phyloP scores from a whole-genome alignment of 1,284 basidiomycete genomes.

The Rhodotorula glutinis region DNA sequence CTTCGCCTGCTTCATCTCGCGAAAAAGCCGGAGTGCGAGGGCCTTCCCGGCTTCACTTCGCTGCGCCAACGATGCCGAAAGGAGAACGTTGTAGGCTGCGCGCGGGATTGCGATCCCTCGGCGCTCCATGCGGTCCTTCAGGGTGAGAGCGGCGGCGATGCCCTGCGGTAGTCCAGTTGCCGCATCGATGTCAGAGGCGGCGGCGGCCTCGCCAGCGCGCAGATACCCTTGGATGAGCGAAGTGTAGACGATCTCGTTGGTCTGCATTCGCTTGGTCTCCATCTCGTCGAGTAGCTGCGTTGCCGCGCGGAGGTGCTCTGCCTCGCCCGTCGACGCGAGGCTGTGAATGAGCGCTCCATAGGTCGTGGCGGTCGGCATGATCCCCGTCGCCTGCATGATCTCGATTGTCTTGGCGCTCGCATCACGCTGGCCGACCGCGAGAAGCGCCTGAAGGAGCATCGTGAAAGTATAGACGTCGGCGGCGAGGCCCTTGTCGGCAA shows the following conservation, averaged over 20 bases:
- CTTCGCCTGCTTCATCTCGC: constrained; percentile 16
- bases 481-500: constrained; percentile 27
- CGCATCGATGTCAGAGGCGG: background rate
- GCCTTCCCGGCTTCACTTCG: constrained; percentile 14
- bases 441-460: constrained; percentile 36
- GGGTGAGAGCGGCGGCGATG: constrained; percentile 24
- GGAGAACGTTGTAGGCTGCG: constrained; percentile 37
- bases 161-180: constrained; percentile 23
- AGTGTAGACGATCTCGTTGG: constrained; percentile 40
- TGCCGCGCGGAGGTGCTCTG: constrained; percentile 31
- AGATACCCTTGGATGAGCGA: constrained; percentile 38
- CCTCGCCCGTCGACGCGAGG: constrained; percentile 23
- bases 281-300: constrained; percentile 39
- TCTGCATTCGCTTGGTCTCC: constrained; percentile 19
- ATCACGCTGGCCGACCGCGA: constrained; percentile 26
- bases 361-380: constrained; percentile 33
- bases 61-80: constrained; percentile 23
- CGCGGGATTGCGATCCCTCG: constrained; percentile 32
- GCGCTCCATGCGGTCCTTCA: constrained; percentile 31
- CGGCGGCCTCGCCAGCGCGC: constrained; percentile 5
- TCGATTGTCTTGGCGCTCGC: constrained; percentile 28
- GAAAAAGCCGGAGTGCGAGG: constrained; percentile 23
- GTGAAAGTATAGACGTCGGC: constrained; percentile 37
- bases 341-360: constrained; percentile 34
- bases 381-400: constrained; percentile 31